Conservation (phyloP, 73 alveolate species). For the Tetrahymena elliotti region DNA sequence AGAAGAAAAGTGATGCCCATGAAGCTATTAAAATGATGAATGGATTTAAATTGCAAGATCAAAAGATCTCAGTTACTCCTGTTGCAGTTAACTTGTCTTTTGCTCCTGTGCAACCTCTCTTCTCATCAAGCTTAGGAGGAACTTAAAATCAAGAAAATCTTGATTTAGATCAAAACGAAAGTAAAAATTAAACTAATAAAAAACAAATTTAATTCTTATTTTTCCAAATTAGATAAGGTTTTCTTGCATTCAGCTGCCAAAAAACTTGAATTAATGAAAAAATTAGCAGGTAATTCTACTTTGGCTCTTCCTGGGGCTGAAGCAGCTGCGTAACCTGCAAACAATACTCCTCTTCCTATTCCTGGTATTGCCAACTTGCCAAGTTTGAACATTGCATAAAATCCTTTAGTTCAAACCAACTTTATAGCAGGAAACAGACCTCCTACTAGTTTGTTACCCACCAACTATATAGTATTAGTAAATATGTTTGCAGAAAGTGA, state of each 20-base stretch:
- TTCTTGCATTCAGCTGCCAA: background rate
- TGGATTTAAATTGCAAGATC: background rate
- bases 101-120: background rate
- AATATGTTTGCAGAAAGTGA: background rate
- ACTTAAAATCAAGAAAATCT: background rate
- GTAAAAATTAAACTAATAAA: background rate
- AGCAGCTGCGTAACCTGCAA: background rate
- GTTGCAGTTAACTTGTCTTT: background rate
- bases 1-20: background rate
- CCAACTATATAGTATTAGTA: background rate
- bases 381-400: background rate
- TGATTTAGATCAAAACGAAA: background rate
- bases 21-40: background rate
- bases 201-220: background rate
- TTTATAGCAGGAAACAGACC: background rate
- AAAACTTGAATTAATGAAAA: background rate
- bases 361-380: background rate
- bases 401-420: background rate
- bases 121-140: background rate
- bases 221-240: background rate
- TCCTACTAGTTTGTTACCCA: background rate
- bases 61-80: background rate
- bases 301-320: background rate
- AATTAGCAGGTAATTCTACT: background rate
- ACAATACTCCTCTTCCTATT: background rate